Evolutionary conservation across 768 basidiomycete genomes (phyloP).

Genomic region (Tricholoma furcatifolium): DNA sequence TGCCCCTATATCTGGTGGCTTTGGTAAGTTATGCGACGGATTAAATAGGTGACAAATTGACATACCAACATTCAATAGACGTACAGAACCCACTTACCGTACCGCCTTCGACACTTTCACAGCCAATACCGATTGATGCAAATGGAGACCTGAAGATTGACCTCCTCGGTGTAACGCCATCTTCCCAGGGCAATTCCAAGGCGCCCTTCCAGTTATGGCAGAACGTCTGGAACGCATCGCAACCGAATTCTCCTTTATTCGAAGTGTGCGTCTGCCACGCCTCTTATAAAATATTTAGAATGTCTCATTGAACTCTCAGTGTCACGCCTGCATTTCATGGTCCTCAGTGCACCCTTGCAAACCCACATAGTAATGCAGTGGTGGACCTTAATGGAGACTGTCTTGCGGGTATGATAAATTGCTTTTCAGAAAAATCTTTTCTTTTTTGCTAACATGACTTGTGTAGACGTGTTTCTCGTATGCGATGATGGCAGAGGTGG

Average conservation of each 20-base stretch:
- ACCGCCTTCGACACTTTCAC: slow-evolving; percentile 65
- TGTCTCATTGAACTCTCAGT: slow-evolving; percentile 31
- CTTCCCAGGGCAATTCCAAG: slow-evolving; percentile 29
- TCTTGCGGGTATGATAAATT: slow-evolving; percentile 61
- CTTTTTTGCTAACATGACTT: not conserved
- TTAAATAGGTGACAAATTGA: not conserved
- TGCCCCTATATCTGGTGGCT: slow-evolving; percentile 59
- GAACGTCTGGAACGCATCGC: slow-evolving; percentile 73
- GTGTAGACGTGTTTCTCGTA: slow-evolving; percentile 81
- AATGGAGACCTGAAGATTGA: slow-evolving; percentile 90
- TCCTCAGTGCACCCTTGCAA: slow-evolving; percentile 70
- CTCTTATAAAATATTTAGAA: not conserved
- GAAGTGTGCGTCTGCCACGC: slow-evolving; percentile 51
- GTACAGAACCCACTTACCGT: slow-evolving; percentile 44
- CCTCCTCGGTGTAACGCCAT: slow-evolving; percentile 65
- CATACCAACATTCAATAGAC: slow-evolving; percentile 26
- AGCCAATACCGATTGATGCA: slow-evolving; percentile 85
- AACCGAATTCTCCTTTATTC: slow-evolving; percentile 54
- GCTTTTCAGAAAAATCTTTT: not conserved
- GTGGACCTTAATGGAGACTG: slow-evolving; percentile 96
- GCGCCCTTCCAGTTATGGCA: slow-evolving; percentile 69
- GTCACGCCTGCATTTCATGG: slow-evolving; percentile 59
- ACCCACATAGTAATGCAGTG: slow-evolving; percentile 93
- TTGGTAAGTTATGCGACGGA: slow-evolving; percentile 46
- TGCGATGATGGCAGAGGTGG: slow-evolving; percentile 65